Evolutionary conservation across 331 rosid genomes (phyloP), one percentile per base, ranked within the genome.

Genomic region (Malus hybrid): DNA sequence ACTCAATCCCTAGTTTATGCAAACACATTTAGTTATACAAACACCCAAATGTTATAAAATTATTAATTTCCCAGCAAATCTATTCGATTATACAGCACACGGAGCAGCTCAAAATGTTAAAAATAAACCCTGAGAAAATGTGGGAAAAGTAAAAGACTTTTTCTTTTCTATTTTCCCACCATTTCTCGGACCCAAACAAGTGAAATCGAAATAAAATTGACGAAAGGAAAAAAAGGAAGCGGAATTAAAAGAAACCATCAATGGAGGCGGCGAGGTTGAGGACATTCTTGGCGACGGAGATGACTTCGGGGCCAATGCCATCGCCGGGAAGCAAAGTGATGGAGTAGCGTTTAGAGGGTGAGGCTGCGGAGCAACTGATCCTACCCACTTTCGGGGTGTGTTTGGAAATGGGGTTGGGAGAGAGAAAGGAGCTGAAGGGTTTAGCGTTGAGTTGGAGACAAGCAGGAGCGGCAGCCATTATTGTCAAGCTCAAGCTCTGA

Each of bases 291-390:
- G 98, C 96, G 73, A 93, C 91, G 34, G 97, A 86, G 72, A 93
- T 80, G 44, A 93, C 91, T 76, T 93, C 98, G 0, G 97, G 97
- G 44, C 98, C 98, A 78, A 93, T 87, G 50, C 91, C 93, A 60
- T 93, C 97, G 48, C 98, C 98, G 8, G 97, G 97, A 55, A 93
- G 90, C 42, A 93, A 82, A 70, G 96, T 89, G 82, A 93, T 84
- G 46, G 74, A 34, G 88, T 88, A 90, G 44, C 88, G 86, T 68
- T 82, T 86, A 3, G 92, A 67, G 18, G 89, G 78, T 19, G 91
- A 64, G 63, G 83, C 44, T 9, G 87, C 81, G 66, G 90, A 83
- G 70, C 87, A 82, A 24, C 70, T 75, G 34, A 88, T 28, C 76
- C 88, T 74, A 22, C 68, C 22, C 4, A 75, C 50, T 60, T 68